phyloP scores from a whole-genome alignment of 345 rosid genomes.

The Turnera subulata region DNA sequence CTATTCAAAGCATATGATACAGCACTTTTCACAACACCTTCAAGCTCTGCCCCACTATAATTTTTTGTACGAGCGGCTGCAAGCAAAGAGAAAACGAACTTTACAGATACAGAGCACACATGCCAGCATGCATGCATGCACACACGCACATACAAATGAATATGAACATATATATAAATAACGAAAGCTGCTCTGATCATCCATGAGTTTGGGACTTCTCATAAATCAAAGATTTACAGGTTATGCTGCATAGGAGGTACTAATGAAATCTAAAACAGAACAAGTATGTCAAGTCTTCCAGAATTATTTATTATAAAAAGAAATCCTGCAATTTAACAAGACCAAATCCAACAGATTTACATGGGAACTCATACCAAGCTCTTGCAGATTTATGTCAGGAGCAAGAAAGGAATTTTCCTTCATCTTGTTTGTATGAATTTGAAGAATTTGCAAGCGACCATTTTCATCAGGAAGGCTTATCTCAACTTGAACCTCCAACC shows the following conservation, averaged over 20 bases:
- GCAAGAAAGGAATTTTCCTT: slow-evolving; percentile 94
- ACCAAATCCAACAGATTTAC: not conserved
- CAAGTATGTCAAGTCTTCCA: not conserved
- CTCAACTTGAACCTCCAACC: slow-evolving; percentile 98
- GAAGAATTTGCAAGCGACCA: slow-evolving; percentile 94
- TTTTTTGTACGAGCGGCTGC: slow-evolving; percentile 98
- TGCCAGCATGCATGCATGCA: not conserved
- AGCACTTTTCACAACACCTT: slow-evolving; percentile 98
- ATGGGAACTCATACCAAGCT: slow-evolving; percentile 59
- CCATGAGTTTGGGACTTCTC: not conserved
- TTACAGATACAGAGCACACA: not conserved
- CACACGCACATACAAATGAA: too few species aligned
- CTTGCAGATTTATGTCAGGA: slow-evolving; percentile 76
- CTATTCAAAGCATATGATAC: slow-evolving; percentile 95
- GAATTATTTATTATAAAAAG: not conserved
- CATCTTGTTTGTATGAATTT: slow-evolving; percentile 98
- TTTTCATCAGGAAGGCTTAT: slow-evolving; percentile 99
- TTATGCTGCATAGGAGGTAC: not conserved
- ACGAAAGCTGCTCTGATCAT: too few species aligned
- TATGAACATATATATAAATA: too few species aligned
- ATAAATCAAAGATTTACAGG: not conserved
- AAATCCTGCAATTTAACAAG: not conserved
- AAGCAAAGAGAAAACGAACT: slow-evolving; percentile 12
- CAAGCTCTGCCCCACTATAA: slow-evolving; percentile 98
- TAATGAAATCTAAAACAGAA: not conserved